phyloP scores from a whole-genome alignment of 176 grass and related monocot species.

The Stipa capillata region DNA sequence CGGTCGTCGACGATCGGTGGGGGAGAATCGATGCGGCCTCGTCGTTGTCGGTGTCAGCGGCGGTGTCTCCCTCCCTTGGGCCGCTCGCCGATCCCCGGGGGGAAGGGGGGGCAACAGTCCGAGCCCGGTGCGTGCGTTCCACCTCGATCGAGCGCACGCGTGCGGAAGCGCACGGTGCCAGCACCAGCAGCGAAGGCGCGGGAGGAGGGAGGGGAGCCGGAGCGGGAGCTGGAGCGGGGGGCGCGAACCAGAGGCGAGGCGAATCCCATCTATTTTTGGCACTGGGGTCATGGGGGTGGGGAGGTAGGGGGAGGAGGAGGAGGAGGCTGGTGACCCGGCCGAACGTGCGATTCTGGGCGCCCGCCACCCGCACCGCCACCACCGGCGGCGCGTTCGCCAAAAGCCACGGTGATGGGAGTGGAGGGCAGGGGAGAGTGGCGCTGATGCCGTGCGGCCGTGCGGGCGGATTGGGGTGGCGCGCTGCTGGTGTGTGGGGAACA shows the following conservation, averaged over 20 bases:
- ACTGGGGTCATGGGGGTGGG: not conserved
- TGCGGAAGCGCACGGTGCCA: slow-evolving; percentile 24
- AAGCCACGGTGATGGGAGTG: not conserved
- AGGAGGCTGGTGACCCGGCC: not conserved
- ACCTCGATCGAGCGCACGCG: slow-evolving; percentile 1
- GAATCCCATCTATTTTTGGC: slow-evolving; percentile 36
- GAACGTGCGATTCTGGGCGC: not conserved
- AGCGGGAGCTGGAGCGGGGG: not conserved
- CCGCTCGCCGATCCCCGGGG: slow-evolving; percentile 23
- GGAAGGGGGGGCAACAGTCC: not conserved
- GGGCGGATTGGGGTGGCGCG: not conserved
- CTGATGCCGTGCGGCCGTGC: not conserved
- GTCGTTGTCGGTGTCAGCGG: not conserved
- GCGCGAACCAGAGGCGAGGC: slow-evolving; percentile 28
- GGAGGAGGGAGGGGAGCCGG: not conserved
- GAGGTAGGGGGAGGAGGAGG: not conserved
- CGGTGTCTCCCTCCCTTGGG: not conserved
- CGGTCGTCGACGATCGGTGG: not conserved
- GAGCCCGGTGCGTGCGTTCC: not conserved
- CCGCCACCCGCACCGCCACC: not conserved
- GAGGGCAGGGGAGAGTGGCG: not conserved
- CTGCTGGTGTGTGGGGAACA: too few relatives aligned
- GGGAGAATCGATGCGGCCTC: not conserved
- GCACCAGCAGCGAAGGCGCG: not conserved
- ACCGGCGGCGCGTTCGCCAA: slow-evolving; percentile 10